Evolutionary conservation across 495 filamentous ascomycete genomes (phyloP).

Genomic region (Penicillium tannophilum): DNA sequence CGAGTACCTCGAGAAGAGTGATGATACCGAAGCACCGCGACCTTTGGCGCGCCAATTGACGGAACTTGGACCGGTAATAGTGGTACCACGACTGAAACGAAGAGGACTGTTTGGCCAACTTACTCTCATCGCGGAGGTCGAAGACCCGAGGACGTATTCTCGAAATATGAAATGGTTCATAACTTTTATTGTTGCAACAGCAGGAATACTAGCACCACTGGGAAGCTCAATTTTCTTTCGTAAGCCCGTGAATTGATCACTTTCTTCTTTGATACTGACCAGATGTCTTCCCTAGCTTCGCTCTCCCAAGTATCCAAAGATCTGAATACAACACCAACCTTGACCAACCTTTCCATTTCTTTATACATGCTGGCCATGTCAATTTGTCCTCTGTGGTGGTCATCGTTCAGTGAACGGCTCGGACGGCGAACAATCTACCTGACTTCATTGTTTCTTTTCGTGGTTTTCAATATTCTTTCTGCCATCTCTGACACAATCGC

Average conservation of each 20-base stretch:
- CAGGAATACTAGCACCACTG: conserved; percentile 77
- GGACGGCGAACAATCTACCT: conserved; percentile 88
- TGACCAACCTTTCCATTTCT: conserved; percentile 81
- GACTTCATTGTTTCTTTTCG: conserved; percentile 75
- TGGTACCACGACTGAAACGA: conserved; percentile 66
- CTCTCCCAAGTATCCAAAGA: conserved; percentile 68
- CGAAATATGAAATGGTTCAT: conserved; percentile 81
- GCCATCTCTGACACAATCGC: conserved; percentile 74
- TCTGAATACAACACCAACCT: conserved; percentile 64
- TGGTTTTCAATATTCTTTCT: conserved; percentile 73
- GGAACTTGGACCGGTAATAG: conserved; percentile 32
- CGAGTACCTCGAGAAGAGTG: conserved; percentile 22
- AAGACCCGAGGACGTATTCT: conserved; percentile 71
- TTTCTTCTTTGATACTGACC: conserved; percentile 3
- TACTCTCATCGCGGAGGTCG: conserved; percentile 79
- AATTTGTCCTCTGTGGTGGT: conserved; percentile 95
- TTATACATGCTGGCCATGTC: conserved; percentile 90
- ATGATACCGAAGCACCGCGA: conserved; percentile 19
- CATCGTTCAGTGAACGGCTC: conserved; percentile 79
- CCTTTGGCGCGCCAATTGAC: conserved; percentile 22
- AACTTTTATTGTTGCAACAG: conserved; percentile 75
- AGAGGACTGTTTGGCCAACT: conserved; percentile 75
- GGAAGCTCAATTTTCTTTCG: conserved; percentile 85
- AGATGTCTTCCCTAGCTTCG: conserved; percentile 54
- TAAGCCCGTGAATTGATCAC: conserved; percentile 40